A percentile compares a stretch with the other conserved stretches of the same genome.
These are phyloP conservation scores for Phytophthora litchii DNA, from an alignment of 352 stramenopile species.

Conservation along the genomic window DNA sequence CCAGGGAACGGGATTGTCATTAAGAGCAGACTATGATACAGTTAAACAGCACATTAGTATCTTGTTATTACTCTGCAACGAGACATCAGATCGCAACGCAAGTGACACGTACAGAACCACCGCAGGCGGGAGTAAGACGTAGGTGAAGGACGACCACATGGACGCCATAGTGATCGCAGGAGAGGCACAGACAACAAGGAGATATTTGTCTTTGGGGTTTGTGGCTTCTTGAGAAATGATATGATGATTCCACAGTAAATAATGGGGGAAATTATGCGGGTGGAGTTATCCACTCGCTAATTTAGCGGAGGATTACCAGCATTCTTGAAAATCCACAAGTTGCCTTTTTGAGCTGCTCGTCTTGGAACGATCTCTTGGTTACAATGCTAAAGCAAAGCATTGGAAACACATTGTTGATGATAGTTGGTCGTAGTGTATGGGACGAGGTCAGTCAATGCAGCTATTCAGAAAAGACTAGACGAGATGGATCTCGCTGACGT, in stretches of 20 bases:
- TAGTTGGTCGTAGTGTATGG: slow-evolving; percentile 11
- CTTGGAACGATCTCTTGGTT: slow-evolving; percentile 18
- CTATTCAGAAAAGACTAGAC: slow-evolving; percentile 8
- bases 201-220: not conserved
- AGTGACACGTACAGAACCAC: slow-evolving; percentile 67
- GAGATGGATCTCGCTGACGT: slow-evolving; percentile 18
- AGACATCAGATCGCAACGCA: not conserved
- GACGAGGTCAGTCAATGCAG: slow-evolving; percentile 13
- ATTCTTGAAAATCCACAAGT: slow-evolving; percentile 26
- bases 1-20: slow-evolving; percentile 81
- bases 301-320: not conserved
- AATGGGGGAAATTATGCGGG: slow-evolving; percentile 4
- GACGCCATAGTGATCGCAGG: slow-evolving; percentile 45
- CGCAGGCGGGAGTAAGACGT: slow-evolving; percentile 76
- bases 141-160: slow-evolving; percentile 82
- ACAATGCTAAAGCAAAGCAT: no score
- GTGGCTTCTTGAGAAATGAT: slow-evolving; percentile 28
- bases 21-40: slow-evolving; percentile 57
- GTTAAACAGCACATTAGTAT: slow-evolving; percentile 12
- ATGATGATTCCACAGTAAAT: slow-evolving; percentile 15
- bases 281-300: no score
- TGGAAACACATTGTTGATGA: no score
- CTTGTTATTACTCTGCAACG: not conserved
- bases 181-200: not conserved
- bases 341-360: slow-evolving; percentile 1